Evolutionary conservation across 306 rosid genomes (phyloP), one percentile per base, ranked within the genome.

Genomic region (Ammopiptanthus mongolicus): DNA sequence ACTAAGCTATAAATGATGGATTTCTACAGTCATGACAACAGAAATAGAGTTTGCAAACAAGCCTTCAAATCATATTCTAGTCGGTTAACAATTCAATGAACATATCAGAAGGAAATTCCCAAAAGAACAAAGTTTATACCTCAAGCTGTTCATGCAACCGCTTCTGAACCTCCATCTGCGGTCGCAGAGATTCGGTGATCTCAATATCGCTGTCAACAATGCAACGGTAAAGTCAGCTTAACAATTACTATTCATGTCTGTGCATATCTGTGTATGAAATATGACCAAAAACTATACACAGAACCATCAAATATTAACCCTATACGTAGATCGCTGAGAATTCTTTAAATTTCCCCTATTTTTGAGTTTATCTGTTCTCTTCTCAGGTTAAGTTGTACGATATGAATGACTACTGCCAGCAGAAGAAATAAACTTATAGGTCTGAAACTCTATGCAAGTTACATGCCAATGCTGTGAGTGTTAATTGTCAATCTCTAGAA

Each of bases 111-210:
- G 66, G 39, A 66, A 78, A 76, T 75, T 60, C 39, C 48, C 42
- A 5, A 74, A 56, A 41, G 36, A 78, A 65, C 53, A 46, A 57
- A 41, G 79, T 71, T 33, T 74, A 78, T 73, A 95, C 99, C 96
- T 95, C 99, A 58, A 95, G 99, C 77, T 95, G 99, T 78, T 92
- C 97, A 34, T 95, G 98, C 80, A 95, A 83, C 77, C 86, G 90
- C 85, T 92, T 95, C 87, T 95, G 99, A 79, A 95, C 97, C 85
- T 95, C 99, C 97, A 95, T 90, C 87, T 95, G 97, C 86, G 90
- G 17, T n/a, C 99, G 85, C 80, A 95, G 87, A 78, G 99, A 97
- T 82, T 95, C 98, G 36, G 98, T 92, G 64, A 95, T 89, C 87
- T 95, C 93, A 11, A 92, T 87, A 53, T 97, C 89, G 63, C 99